phyloP scores from a whole-genome alignment of 2,329 filamentous ascomycete species.

The Xylaria polymorpha region DNA sequence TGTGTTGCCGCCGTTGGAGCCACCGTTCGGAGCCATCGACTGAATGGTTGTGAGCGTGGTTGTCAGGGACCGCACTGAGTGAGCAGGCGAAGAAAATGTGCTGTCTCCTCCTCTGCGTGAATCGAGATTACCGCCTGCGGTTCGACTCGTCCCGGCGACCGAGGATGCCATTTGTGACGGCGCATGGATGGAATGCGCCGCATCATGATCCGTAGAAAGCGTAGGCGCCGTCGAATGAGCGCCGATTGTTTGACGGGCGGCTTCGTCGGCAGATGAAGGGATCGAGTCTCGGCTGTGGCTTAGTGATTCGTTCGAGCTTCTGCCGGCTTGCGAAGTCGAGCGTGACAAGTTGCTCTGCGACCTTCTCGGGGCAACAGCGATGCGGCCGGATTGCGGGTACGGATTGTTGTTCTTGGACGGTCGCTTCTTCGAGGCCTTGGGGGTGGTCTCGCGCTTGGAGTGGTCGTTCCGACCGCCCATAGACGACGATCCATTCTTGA shows the following conservation, averaged over 20 bases:
- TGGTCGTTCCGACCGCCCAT: constrained; percentile 57
- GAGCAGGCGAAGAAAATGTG: constrained; percentile 85
- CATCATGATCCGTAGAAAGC: constrained; percentile 84
- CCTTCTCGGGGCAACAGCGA: constrained; percentile 52
- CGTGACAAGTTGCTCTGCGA: constrained; percentile 65
- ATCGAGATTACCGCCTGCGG: constrained; percentile 73
- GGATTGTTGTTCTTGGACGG: constrained; percentile 82
- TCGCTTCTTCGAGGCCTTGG: constrained; percentile 67
- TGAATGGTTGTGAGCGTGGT: constrained; percentile 89
- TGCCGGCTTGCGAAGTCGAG: constrained; percentile 65
- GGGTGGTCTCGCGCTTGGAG: constrained; percentile 55
- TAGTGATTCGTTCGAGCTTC: constrained; percentile 63
- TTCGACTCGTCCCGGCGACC: constrained; percentile 78
- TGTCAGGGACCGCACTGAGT: constrained; percentile 82
- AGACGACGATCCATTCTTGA: constrained; percentile 74
- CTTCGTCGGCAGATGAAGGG: constrained; percentile 69
- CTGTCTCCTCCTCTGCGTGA: constrained; percentile 76
- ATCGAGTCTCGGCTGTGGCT: constrained; percentile 69
- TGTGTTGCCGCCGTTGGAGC: constrained; percentile 48
- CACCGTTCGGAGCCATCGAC: constrained; percentile 71
- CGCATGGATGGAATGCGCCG: constrained; percentile 77
- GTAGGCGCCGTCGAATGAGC: constrained; percentile 82
- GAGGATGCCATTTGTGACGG: constrained; percentile 77
- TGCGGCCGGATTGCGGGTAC: constrained; percentile 83
- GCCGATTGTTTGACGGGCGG: constrained; percentile 68